Evolutionary conservation across 1,284 basidiomycete species (phyloP).

Genomic region (Melampsora abietis-canadensis): DNA sequence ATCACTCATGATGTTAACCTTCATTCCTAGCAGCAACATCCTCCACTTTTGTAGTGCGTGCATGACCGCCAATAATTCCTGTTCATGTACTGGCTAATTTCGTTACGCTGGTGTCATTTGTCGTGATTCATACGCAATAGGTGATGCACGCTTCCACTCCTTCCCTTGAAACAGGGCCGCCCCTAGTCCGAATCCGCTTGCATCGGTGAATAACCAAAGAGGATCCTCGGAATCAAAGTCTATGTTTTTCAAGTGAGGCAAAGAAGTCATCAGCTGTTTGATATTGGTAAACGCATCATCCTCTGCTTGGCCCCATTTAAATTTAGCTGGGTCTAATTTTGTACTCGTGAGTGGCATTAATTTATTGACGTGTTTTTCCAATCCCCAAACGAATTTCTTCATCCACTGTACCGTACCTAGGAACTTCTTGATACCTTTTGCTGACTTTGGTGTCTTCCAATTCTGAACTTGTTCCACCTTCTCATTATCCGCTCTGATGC

Average conservation of each 20-base stretch:
- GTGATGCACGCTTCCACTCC: neutral
- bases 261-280: constrained; percentile 51
- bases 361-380: neutral
- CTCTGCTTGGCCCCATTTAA: constrained; percentile 19
- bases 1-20: neutral
- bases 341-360: neutral
- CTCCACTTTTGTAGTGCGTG: constrained; percentile 5
- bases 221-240: constrained; percentile 48
- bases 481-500: too few relatives aligned
- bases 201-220: constrained; percentile 41
- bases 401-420: too few relatives aligned
- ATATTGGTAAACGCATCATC: constrained; percentile 52
- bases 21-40: constrained; percentile 4
- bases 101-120: neutral
- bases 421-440: too few relatives aligned
- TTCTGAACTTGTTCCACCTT: too few relatives aligned
- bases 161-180: constrained; percentile 9
- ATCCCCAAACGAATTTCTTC: constrained; percentile 9
- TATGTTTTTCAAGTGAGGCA: constrained; percentile 53
- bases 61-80: constrained; percentile 4
- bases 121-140: neutral
- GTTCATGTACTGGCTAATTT: constrained; percentile 11
- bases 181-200: constrained; percentile 25
- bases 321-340: neutral
- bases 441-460: too few relatives aligned